Base-by-base conservation (phyloP, 2,329 filamentous ascomycete species). In the Fusarium sp. region DNA sequence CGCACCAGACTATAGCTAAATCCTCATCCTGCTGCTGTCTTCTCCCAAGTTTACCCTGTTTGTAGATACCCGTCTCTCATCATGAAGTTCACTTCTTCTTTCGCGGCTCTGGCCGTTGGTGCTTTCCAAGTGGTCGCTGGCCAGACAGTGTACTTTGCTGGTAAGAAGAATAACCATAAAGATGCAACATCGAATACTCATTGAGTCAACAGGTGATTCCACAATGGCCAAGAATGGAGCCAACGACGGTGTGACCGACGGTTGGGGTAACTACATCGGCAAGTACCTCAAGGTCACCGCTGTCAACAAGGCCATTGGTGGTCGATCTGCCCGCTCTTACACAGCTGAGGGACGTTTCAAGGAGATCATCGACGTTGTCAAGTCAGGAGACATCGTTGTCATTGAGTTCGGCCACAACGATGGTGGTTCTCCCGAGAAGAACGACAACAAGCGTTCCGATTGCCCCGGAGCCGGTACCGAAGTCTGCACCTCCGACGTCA, bases 381-480 rank as follows among this genome's bases (percentile, higher is more conserved):
- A 85, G 73, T 57, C 81, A 2, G 88, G 88, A 33, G 90, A 92
- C 77, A 89, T 87, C 77, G 89, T 92, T 2, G 82, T 92, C 54
- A 91, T 92, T 54, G 90, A 92, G 72, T 91, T 92, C 72, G 90
- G 91, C 0, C 90, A 92, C 81, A 93, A 93, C 71, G 91, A 92
- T 69, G 90, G 89, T 22, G 89, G 89, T 3, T 84, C 84, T 0
- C 79, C 89, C 3, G 47, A 62, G 15, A 77, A 76, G 2, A 84
- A 77, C 14, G 90, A 92, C 76, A 91, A 91, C 70, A 86, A 86
- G 1, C 84, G 89, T 15, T 86, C 85, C 2, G 88, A 87, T 69
- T 92, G 90, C 62, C 78, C 77, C 3, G 88, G 88, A 4, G 79
- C 82, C 0, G 87, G 86, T 15, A 74, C 75, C 9, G 83, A 90